Evolutionary conservation across 441 rosid species (phyloP).

Genomic region (Daphne laureola): DNA sequence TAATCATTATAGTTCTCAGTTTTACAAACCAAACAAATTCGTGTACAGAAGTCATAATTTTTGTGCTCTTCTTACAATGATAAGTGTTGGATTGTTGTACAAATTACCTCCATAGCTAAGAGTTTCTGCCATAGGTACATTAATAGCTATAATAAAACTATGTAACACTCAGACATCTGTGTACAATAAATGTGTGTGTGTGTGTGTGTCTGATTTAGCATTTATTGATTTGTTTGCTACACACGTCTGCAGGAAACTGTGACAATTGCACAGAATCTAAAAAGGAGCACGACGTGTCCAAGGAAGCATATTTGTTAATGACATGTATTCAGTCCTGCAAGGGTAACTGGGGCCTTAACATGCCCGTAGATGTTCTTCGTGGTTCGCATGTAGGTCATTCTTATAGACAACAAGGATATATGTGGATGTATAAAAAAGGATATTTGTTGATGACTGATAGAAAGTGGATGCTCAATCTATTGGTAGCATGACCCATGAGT

Average conservation of each 20-base stretch:
- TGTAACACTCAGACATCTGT: too few species aligned
- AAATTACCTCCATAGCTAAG: too few species aligned
- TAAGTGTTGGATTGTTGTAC: too few species aligned
- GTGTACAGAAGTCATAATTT: too few species aligned
- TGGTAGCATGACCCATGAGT: too few species aligned
- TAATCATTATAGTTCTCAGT: too few species aligned
- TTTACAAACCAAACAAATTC: too few species aligned
- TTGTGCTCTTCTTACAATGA: too few species aligned
- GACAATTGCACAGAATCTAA: constrained; percentile 35
- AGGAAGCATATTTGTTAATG: constrained; percentile 39
- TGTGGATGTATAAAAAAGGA: not conserved
- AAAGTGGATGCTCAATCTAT: too few species aligned
- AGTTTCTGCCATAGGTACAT: too few species aligned
- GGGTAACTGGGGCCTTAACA: constrained; percentile 44
- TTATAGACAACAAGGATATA: not conserved
- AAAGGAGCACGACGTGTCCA: constrained; percentile 35
- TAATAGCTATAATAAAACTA: too few species aligned
- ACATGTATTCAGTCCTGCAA: constrained; percentile 31
- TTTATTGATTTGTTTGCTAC: constrained; percentile 4
- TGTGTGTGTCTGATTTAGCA: not conserved
- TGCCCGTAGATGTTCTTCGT: constrained; percentile 44
- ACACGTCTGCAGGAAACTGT: constrained; percentile 36
- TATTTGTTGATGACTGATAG: not conserved
- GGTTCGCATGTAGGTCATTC: constrained; percentile 41
- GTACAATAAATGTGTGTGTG: too few species aligned